Percentiles rank a stretch among this genome's conserved stretches.
Conservation (phyloP, 169 alveolate species). For the Amoebophrya sp. region DNA sequence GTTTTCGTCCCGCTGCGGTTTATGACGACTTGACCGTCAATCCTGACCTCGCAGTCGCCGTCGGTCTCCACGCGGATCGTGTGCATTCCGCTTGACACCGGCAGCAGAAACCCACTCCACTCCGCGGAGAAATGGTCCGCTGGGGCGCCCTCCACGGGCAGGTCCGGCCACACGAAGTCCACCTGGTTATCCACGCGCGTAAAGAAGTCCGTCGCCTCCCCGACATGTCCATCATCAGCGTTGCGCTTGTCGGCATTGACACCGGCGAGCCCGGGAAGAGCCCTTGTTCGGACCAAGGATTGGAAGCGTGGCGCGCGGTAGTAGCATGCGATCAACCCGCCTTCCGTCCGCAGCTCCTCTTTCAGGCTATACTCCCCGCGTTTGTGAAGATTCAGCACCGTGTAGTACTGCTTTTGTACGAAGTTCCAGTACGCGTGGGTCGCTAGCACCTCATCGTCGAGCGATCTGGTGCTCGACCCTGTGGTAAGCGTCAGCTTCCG, state of each 20-base stretch:
- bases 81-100: neutral
- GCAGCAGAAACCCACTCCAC: neutral
- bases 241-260: neutral
- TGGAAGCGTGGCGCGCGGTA: neutral
- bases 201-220: neutral
- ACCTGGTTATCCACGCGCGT: neutral
- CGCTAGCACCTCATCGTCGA: neutral
- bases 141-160: neutral
- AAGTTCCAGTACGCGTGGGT: neutral
- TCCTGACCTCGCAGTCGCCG: neutral
- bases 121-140: neutral
- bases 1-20: too few relatives aligned
- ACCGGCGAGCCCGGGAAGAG: neutral
- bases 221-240: neutral
- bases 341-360: neutral
- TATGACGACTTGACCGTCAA: neutral
- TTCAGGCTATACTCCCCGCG: neutral
- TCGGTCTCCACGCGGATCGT: neutral
- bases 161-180: neutral
- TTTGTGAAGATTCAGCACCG: neutral
- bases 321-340: neutral
- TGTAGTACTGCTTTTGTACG: constrained; percentile 1
- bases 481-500: neutral
- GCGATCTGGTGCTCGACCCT: neutral
- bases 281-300: neutral